Evolutionary conservation across 1,284 basidiomycete species (phyloP).

Genomic region (Fomitopsis betulina): DNA sequence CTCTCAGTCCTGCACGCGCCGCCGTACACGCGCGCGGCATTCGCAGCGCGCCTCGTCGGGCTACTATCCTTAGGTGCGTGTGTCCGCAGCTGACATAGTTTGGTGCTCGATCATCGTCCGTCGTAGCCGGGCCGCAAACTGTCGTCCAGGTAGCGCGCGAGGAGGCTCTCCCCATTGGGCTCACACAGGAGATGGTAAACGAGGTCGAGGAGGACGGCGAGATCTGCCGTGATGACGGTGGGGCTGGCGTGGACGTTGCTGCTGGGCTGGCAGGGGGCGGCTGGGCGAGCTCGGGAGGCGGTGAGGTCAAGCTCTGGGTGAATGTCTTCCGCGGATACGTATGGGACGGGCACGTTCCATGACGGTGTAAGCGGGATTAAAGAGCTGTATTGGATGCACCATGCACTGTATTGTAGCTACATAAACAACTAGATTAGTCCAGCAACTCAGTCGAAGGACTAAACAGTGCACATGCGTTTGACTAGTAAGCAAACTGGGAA

Average conservation of each 20-base stretch:
- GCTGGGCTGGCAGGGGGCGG: constrained; percentile 14
- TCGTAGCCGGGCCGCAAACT: constrained; percentile 36
- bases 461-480: neutral
- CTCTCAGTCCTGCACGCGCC: constrained; percentile 86
- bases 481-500: neutral
- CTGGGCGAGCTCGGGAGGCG: constrained; percentile 36
- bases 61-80: constrained; percentile 42
- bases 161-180: constrained; percentile 66
- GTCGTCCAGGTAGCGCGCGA: constrained; percentile 62
- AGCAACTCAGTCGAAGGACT: neutral
- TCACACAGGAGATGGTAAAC: constrained; percentile 72
- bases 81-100: neutral
- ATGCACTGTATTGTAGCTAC: constrained; percentile 5
- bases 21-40: constrained; percentile 59
- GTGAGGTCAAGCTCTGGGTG: constrained; percentile 59
- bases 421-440: neutral
- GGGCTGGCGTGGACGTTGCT: constrained; percentile 34
- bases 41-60: constrained; percentile 59
- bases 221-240: constrained; percentile 72
- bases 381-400: neutral
- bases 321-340: constrained; percentile 64
- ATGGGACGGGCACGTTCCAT: constrained; percentile 57
- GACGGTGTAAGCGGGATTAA: neutral
- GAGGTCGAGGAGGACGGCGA: constrained; percentile 63
- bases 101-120: neutral